Evolutionary conservation across 2,329 filamentous ascomycete genomes (phyloP).

Genomic region (Aspergillus neoniger): DNA sequence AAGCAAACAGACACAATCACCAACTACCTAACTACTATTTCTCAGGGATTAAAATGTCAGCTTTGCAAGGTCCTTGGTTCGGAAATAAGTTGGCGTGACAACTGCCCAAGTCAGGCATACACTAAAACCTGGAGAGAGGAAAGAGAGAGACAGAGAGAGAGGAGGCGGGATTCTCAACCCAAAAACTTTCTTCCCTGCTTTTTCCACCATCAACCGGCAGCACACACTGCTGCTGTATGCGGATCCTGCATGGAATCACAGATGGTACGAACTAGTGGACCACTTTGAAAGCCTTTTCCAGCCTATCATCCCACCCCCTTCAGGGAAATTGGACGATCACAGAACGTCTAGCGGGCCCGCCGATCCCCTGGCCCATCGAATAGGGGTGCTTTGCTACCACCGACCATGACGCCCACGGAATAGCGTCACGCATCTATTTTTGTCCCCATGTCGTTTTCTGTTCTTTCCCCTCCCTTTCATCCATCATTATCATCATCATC

Average conservation of each 20-base stretch:
- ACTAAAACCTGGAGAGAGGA: not conserved
- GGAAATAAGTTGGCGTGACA: not conserved
- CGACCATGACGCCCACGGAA: not conserved
- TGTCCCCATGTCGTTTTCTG: not conserved
- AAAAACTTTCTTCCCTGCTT: not conserved
- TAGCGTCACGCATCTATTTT: slow-evolving; percentile 9
- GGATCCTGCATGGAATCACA: slow-evolving; percentile 16
- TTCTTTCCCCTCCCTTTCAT: not conserved
- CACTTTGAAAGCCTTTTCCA: slow-evolving; percentile 9
- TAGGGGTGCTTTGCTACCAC: slow-evolving; percentile 9
- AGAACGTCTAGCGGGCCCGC: slow-evolving; percentile 8
- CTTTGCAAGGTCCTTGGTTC: too few relatives aligned
- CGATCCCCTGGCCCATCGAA: slow-evolving; percentile 6
- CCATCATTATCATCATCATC: not conserved
- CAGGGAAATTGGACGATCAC: slow-evolving; percentile 11
- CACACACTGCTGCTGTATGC: not conserved
- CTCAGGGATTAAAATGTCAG: too few relatives aligned
- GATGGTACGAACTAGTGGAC: slow-evolving; percentile 9
- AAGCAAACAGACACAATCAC: too few relatives aligned
- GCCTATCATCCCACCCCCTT: slow-evolving; percentile 14
- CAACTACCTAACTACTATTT: too few relatives aligned
- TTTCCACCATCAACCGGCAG: not conserved
- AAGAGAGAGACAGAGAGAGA: too few relatives aligned
- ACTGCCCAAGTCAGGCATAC: not conserved
- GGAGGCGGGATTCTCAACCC: not conserved